A percentile compares a stretch with the other conserved stretches of the same genome.
phyloP scores from a whole-genome alignment of 169 alveolate species.

The Plasmodium falciparum region DNA sequence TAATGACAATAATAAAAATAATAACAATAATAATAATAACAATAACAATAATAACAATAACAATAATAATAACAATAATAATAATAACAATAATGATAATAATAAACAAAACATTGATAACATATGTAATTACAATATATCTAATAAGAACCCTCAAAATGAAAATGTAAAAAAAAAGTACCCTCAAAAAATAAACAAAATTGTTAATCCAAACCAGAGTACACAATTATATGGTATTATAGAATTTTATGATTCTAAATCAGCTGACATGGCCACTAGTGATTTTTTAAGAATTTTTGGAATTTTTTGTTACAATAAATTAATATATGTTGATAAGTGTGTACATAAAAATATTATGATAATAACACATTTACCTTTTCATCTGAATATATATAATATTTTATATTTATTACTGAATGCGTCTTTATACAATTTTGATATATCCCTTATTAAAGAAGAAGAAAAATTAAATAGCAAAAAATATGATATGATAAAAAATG shows the following conservation, averaged over 20 bases:
- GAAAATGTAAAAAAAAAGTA: background rate
- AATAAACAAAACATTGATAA: background rate
- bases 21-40: background rate
- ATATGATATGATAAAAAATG: background rate
- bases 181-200: conserved; percentile 1
- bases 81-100: background rate
- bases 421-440: conserved; percentile 17
- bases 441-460: background rate
- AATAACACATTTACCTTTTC: conserved; percentile 72
- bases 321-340: conserved; percentile 74
- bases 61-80: background rate
- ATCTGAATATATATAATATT: conserved; percentile 45
- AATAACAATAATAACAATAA: background rate
- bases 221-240: conserved; percentile 55
- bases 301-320: conserved; percentile 63
- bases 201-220: conserved; percentile 18
- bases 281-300: conserved; percentile 72
- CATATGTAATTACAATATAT: background rate
- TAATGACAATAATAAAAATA: background rate
- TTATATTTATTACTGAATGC: conserved; percentile 55
- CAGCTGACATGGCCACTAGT: conserved; percentile 55
- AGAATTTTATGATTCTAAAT: conserved; percentile 53
- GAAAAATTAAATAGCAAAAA: background rate
- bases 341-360: conserved; percentile 61
- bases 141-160: background rate